Base-by-base conservation (phyloP, 768 basidiomycete genomes). In the Russula abietina region DNA sequence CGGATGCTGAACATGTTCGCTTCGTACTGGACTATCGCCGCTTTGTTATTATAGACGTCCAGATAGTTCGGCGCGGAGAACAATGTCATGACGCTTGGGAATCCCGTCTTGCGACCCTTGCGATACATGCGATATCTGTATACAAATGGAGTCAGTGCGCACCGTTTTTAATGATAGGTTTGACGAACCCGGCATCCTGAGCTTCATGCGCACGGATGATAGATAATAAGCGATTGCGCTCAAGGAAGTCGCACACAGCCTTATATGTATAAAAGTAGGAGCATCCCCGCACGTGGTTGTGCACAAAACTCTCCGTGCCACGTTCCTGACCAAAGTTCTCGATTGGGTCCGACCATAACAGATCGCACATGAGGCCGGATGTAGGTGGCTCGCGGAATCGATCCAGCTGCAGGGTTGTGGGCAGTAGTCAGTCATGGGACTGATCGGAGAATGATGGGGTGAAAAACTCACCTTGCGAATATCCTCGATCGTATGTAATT, bases 11-110 rank as follows among this genome's bases (percentile, higher is more conserved):
- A 93, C 63, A 96, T 94, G 71, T 98, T 99, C 74, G 91, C 93
- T 77, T 98, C 97, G 72, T 98, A 98, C 77, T 98, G 98, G 71
- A 99, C 83, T 26, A 99, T 95, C 0, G 97, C 97, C 1, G 95
- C 97, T 76, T 98, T 98, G 79, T 99, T 99, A 75, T 96, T 93
- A 76, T 98, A 98, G 17, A 98, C 93, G 71, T 98, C 97, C 61
- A 98, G 87, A 72, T 98, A 98, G 72, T 98, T 95, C 30, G 97
- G 97, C 6, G 95, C 95, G 14, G 93, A 95, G 78, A 99, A 99
- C 71, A 99, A 95, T 19, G 97, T 98, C 94, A 99, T 98, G 65
- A 99, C 95, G 19, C 94, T 97, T 16, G 97, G 97, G 80, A 98
- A 98, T 4, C 96, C 95, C 0, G 95, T 98, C 24, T 92, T 91